A percentile compares a stretch with the other conserved stretches of the same genome.
These are phyloP conservation scores for Oryza coarctata DNA, from an alignment of 176 grass and related monocot genomes.

Conservation along the genomic window DNA sequence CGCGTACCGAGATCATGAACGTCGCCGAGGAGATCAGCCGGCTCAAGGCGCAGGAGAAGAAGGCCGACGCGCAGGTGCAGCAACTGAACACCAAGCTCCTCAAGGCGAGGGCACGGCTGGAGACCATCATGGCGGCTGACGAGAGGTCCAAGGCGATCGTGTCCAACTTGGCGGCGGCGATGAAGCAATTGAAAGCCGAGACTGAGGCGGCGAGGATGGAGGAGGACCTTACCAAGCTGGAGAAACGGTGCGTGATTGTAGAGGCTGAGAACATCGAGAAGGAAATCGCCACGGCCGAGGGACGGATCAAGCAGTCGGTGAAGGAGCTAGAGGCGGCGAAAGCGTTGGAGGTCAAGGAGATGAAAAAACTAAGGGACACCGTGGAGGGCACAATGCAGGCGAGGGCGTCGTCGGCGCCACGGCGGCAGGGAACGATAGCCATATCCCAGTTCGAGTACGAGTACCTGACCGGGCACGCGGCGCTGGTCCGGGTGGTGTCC, in stretches of 20 bases:
- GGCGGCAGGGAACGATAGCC: constrained; percentile 35
- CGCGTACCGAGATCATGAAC: constrained; percentile 57
- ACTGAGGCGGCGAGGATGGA: constrained; percentile 51
- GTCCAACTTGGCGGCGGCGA: constrained; percentile 54
- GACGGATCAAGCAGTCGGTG: constrained; percentile 32
- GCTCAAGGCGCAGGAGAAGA: constrained; percentile 60
- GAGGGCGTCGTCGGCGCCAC: constrained; percentile 26
- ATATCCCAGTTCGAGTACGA: constrained; percentile 85
- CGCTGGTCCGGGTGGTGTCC: constrained; percentile 51
- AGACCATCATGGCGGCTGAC: constrained; percentile 45
- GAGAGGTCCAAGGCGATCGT: constrained; percentile 65
- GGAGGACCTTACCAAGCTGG: constrained; percentile 43
- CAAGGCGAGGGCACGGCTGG: constrained; percentile 63
- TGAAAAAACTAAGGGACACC: constrained; percentile 60
- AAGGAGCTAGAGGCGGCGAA: constrained; percentile 67
- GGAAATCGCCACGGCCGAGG: constrained; percentile 40
- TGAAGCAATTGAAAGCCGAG: constrained; percentile 66
- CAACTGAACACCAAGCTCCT: constrained; percentile 75
- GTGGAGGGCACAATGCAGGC: constrained; percentile 47
- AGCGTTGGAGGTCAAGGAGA: constrained; percentile 52
- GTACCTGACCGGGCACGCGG: constrained; percentile 62
- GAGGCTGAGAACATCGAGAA: constrained; percentile 36
- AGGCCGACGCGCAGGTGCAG: constrained; percentile 57
- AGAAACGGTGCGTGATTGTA: constrained; percentile 38
- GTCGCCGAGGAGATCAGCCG: constrained; percentile 43